A percentile compares a stretch with the other conserved stretches of the same genome.
Evolutionary conservation across 805 yeast species (phyloP).

Genomic region (Nakazawaea anatomiae): DNA sequence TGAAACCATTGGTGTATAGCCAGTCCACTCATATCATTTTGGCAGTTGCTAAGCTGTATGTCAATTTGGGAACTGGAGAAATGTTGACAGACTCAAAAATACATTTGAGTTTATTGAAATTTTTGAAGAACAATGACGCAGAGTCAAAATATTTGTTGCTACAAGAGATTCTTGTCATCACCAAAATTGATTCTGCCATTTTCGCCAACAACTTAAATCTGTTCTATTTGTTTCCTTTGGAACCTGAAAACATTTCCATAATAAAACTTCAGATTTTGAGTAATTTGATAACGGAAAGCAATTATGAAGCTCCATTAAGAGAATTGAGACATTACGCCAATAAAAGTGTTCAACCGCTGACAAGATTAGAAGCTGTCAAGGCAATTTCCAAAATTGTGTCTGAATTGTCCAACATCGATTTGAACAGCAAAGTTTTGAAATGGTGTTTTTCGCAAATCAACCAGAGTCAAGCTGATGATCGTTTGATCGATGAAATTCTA

Average conservation of each 20-base stretch:
- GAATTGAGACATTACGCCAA: conserved; percentile 57
- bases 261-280: conserved; percentile 60
- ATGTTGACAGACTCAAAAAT: conserved; percentile 42
- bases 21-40: conserved; percentile 56
- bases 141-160: conserved; percentile 34
- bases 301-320: conserved; percentile 43
- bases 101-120: conserved; percentile 44
- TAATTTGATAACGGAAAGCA: conserved; percentile 47
- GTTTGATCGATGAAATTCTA: conserved; percentile 56
- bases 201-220: conserved; percentile 32
- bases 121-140: conserved; percentile 23
- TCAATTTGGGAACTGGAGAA: conserved; percentile 53
- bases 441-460: conserved; percentile 56
- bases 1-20: conserved; percentile 42
- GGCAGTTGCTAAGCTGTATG: conserved; percentile 50
- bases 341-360: not conserved
- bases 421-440: conserved; percentile 48
- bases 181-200: conserved; percentile 22
- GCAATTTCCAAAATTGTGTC: conserved; percentile 34
- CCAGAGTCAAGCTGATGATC: conserved; percentile 19
- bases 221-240: conserved; percentile 56
- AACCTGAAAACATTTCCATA: conserved; percentile 34
- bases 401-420: conserved; percentile 23
- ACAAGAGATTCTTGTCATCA: conserved; percentile 37
- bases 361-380: conserved; percentile 44